Percentiles rank a stretch among this genome's conserved stretches.
Evolutionary conservation across 164 flowering plant species (phyloP).

Genomic region (Macadamia integrifolia): DNA sequence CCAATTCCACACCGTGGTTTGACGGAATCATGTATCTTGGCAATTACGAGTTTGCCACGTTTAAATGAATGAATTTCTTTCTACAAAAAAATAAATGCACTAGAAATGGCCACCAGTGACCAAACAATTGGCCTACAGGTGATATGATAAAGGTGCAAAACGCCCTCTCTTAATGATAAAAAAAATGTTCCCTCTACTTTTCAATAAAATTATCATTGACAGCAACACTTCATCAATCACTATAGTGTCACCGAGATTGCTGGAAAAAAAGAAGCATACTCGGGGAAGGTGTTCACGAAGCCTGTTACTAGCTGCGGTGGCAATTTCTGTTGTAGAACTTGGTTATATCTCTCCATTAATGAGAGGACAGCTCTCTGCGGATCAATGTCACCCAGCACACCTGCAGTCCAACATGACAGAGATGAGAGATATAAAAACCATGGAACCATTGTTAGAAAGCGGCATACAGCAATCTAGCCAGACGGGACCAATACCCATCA

Average conservation of each 20-base stretch:
- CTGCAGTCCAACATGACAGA: slow-evolving; percentile 24
- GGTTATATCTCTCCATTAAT: slow-evolving; percentile 41
- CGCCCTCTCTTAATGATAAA: too few species aligned
- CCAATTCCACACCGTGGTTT: too few species aligned
- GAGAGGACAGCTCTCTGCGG: slow-evolving; percentile 23
- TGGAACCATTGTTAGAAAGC: not conserved
- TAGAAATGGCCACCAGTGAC: too few species aligned
- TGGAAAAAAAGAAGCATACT: slow-evolving; percentile 27
- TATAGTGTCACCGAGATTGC: slow-evolving; percentile 5
- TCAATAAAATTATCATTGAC: not conserved
- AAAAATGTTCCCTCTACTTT: too few species aligned
- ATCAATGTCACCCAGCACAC: slow-evolving; percentile 49
- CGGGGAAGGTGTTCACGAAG: slow-evolving; percentile 43
- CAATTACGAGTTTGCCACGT: too few species aligned
- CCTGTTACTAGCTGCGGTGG: slow-evolving; percentile 30
- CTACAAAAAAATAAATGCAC: too few species aligned
- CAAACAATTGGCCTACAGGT: too few species aligned
- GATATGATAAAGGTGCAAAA: too few species aligned
- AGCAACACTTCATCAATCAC: not conserved
- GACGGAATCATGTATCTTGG: too few species aligned
- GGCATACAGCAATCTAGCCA: not conserved
- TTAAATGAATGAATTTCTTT: too few species aligned
- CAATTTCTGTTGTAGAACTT: slow-evolving; percentile 24
- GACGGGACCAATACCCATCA: too few species aligned
- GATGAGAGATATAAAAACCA: not conserved